Evolutionary conservation across 441 rosid genomes (phyloP), one percentile per base, ranked within the genome.

Genomic region (Syzygium syzygioides): DNA sequence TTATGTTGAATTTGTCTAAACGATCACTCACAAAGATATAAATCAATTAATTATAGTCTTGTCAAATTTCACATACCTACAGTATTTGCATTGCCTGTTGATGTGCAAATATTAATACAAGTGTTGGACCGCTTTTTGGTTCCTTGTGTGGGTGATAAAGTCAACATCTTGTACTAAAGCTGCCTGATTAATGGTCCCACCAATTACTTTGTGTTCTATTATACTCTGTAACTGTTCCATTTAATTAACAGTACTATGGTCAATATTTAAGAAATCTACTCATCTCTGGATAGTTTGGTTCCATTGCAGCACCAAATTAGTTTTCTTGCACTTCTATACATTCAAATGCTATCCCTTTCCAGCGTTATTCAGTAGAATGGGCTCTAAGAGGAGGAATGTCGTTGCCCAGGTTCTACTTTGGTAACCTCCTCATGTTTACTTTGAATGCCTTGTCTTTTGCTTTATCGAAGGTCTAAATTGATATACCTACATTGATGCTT

Each of bases 1-100:
- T 90, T 89, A 32, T 90, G 79, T 87, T 76, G 32, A 89, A 88
- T 53, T 48, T 90, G 88, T 64, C 86, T n/a, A 92, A 89, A 79
- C 90, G 86, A 88, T 86, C 89, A n/a, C 71, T 84, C 56, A 85
- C 83, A 59, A 86, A 55, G 37, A 32, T 87, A 28, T 28, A 30
- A 41, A 87, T 60, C 45, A 41, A 37, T 48, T 54, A 54, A 50
- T 30, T 71, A 85, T 50, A 34, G 57, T 59, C 76, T 84, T 55
- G 79, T 89, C 68, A 45, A 68, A n/a, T 28, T 76, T 76, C 53
- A 76, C 84, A 14, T 79, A 26, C 53, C 84, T 41, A 25, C 30
- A 25, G 30, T 79, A 25, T 41, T 79, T 79, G 53, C 84, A 79
- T 41, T 79, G 53, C 84, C 53, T 41, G 30, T 79, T 41, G 84